A percentile compares a stretch with the other conserved stretches of the same genome.
Evolutionary conservation across 345 rosid genomes (phyloP).

Genomic region (Hypericum androsaemum): DNA sequence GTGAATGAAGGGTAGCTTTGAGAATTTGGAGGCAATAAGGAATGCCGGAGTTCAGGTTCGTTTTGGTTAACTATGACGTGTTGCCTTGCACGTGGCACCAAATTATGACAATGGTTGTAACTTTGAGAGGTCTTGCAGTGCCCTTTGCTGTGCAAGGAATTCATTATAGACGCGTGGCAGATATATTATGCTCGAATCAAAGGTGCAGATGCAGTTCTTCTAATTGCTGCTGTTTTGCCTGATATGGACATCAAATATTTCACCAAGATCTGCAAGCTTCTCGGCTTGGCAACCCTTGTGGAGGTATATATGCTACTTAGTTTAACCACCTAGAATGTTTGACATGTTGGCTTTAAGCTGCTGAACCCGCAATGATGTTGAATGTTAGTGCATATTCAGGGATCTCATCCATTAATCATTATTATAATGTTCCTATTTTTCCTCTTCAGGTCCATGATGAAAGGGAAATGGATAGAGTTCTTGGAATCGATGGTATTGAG

Average conservation of each 20-base stretch:
- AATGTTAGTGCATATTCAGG: no score
- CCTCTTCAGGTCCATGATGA: constrained; percentile 68
- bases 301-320: constrained; percentile 16
- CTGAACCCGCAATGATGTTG: no score
- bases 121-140: constrained; percentile 47
- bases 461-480: constrained; percentile 91
- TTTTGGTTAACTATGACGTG: neutral
- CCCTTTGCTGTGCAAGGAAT: constrained; percentile 85
- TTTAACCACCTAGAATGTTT: neutral
- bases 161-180: constrained; percentile 91
- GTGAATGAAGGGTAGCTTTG: constrained; percentile 75
- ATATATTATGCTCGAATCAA: constrained; percentile 73
- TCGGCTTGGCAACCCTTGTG: constrained; percentile 78
- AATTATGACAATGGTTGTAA: neutral
- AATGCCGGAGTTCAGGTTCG: constrained; percentile 76
- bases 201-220: constrained; percentile 84
- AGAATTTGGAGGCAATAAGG: constrained; percentile 73
- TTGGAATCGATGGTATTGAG: constrained; percentile 81
- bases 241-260: constrained; percentile 88
- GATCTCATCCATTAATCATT: neutral
- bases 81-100: no score
- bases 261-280: constrained; percentile 79
- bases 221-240: constrained; percentile 89
- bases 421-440: neutral
- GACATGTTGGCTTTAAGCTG: no score